phyloP scores from a whole-genome alignment of 2,329 filamentous ascomycete genomes.

The Ophiostoma perfectum region DNA sequence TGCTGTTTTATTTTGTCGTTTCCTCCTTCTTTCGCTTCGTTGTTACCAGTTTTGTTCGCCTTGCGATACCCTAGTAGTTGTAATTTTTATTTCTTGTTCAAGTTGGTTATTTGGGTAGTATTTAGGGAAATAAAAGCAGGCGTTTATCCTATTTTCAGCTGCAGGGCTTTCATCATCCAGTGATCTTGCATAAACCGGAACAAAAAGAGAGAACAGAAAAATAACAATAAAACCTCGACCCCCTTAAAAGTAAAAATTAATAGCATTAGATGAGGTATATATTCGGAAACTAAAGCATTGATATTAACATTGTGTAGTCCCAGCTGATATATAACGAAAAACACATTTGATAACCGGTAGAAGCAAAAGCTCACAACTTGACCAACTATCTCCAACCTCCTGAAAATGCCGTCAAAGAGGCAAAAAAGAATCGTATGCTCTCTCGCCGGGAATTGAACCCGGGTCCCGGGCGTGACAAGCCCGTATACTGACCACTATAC shows the following conservation, averaged over 20 bases:
- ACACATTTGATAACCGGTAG: too few relatives aligned
- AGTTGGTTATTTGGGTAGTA: not conserved
- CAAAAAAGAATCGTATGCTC: constrained; percentile 3
- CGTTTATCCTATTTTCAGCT: not conserved
- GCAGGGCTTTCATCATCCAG: not conserved
- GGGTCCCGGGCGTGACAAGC: constrained; percentile 16
- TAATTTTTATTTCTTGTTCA: not conserved
- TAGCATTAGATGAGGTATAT: too few relatives aligned
- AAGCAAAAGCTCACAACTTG: too few relatives aligned
- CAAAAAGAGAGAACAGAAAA: too few relatives aligned
- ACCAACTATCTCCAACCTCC: too few relatives aligned
- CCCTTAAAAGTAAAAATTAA: too few relatives aligned
- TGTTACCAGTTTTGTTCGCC: not conserved
- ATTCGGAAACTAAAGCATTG: too few relatives aligned
- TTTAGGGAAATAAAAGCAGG: constrained; percentile 8
- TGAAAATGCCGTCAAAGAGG: not conserved
- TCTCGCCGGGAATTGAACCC: constrained; percentile 16
- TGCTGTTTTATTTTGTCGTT: not conserved
- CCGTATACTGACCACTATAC: constrained; percentile 17
- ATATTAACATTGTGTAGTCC: too few relatives aligned
- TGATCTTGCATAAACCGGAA: too few relatives aligned
- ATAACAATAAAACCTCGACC: too few relatives aligned
- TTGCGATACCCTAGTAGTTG: constrained; percentile 7
- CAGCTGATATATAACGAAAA: too few relatives aligned
- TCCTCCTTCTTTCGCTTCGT: not conserved